phyloP scores from a whole-genome alignment of 2,329 filamentous ascomycete genomes.

The Dactylellina parvicollis region DNA sequence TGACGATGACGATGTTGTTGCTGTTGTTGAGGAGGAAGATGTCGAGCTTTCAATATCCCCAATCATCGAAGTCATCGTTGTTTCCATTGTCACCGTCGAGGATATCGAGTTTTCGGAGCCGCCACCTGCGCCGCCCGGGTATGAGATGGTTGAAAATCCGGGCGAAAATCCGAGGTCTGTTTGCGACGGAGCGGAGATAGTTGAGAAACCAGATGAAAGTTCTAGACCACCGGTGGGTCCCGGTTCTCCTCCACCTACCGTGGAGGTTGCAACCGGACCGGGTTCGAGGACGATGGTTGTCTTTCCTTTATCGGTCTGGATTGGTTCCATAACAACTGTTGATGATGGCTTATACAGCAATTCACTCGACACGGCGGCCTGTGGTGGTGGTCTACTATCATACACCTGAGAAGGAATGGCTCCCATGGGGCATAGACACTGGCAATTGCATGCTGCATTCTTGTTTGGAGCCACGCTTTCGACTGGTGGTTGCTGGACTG shows the following conservation, averaged over 20 bases:
- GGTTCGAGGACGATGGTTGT: conserved; percentile 16
- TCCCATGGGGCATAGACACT: conserved; percentile 38
- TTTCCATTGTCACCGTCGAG: conserved; percentile 2
- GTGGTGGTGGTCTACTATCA: conserved; percentile 5
- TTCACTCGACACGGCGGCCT: not conserved
- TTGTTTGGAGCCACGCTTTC: conserved; percentile 12
- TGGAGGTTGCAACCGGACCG: not conserved
- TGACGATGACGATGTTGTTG: not conserved
- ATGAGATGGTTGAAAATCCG: conserved; percentile 40
- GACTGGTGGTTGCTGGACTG: conserved; percentile 23
- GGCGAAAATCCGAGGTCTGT: conserved; percentile 4
- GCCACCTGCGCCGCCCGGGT: not conserved
- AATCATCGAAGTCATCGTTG: not conserved
- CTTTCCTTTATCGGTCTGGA: not conserved
- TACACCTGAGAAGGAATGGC: conserved; percentile 12
- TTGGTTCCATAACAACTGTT: conserved; percentile 18
- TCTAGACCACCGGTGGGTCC: not conserved
- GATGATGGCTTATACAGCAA: conserved; percentile 8
- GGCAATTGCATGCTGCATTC: conserved; percentile 35
- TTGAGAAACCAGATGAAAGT: not conserved
- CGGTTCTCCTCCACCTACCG: not conserved
- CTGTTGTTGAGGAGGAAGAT: not conserved
- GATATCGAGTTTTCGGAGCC: not conserved
- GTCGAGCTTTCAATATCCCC: not conserved
- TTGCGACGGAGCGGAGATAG: not conserved